Evolutionary conservation across 305 asterid genomes (phyloP), one percentile per base, ranked within the genome.

Genomic region (Fraxinus sp.): DNA sequence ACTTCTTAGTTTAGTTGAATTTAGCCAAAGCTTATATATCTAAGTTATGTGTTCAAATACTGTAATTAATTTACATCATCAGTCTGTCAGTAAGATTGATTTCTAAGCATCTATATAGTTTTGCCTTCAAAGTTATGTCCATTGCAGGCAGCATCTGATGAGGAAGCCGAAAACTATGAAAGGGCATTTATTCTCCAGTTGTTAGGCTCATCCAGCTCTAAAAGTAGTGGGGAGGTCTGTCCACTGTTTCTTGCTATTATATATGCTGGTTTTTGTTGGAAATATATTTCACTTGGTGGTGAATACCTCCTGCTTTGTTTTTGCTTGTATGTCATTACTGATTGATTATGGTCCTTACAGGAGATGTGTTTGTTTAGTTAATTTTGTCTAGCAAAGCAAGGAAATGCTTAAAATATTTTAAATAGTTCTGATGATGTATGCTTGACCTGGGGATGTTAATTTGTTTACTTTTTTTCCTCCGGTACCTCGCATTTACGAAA

Each of bases 121-220:
- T 82, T 39, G 74, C 55, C 24, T 85, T 81, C 76, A 80, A 78
- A 28, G 78, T 85, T 79, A 78, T 44, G 26, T 39, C 77, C 78
- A 72, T 88, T 88, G 90, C 93, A 94, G 99, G 97, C 87, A 52
- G 99, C 99, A 79, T 91, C 91, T 74, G 91, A 92, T 82, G 97
- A 92, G 79, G 91, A 74, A 79, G 92, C 91, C 79, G 95, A 93
- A 86, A 92, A 84, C 75, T 85, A 75, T 86, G 99, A 93, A 89
- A 90, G 96, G 82, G 94, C 91, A 76, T 95, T 95, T 86, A 78
- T 93, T 83, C 94, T 95, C 88, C 95, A 91, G 80, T 88, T 95
- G 79, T 87, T 94, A 76, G 88, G 88, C 77, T 87, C 90, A 55
- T 79, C 92, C 66, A 75, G 88, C 84, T 62, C 82, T 26, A 72